Base-by-base conservation (phyloP, 1,139 yeast species). In the Yamadazyma trypodendri region DNA sequence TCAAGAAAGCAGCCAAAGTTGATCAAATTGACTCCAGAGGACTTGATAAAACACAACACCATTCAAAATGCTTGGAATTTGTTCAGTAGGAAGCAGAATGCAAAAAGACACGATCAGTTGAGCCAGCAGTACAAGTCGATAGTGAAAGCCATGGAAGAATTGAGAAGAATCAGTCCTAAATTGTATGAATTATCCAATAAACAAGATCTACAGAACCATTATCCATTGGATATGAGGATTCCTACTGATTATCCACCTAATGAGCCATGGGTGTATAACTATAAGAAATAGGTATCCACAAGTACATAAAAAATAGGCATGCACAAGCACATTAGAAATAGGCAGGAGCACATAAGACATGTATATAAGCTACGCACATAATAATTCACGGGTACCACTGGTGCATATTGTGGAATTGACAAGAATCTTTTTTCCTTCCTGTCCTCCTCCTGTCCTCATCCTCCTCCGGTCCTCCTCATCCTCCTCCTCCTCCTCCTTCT, bases 171-270 rank as follows among this genome's bases (percentile, higher is more conserved):
- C 20, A 63, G 63, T 46, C 75, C 79, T 0, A 65, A 62, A 42
- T 65, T 84, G 43, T 78, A 60, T 46, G 74, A 72, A 43, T 72
- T 72, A 28, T 81, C 84, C 27, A 74, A 71, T 53, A 55, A 57
- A 23, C 60, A 65, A 38, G 76, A 78, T 44, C 55, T 57, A 29
- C 36, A 39, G 42, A 75, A 74, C 47, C 68, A 80, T 51, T 84
- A 81, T 56, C 92, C 94, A 7, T 59, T 83, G 53, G 96, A 90
- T 53, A 61, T 88, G 65, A 77, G 95, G 56, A 79, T 86, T 4
- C 97, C 98, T 24, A 85, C 96, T 1, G 95, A 89, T 40, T 87
- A 71, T 45, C 98, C 98, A n/a, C 84, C 97, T 28, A 80, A 78
- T 53, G 74, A 77, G 45, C 73, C 87, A 21, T 90, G 97, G 97